Percentiles rank a stretch among this genome's conserved stretches.
Conservation (phyloP, 2,329 filamentous ascomycete genomes). For the Helminthosporium solani region DNA sequence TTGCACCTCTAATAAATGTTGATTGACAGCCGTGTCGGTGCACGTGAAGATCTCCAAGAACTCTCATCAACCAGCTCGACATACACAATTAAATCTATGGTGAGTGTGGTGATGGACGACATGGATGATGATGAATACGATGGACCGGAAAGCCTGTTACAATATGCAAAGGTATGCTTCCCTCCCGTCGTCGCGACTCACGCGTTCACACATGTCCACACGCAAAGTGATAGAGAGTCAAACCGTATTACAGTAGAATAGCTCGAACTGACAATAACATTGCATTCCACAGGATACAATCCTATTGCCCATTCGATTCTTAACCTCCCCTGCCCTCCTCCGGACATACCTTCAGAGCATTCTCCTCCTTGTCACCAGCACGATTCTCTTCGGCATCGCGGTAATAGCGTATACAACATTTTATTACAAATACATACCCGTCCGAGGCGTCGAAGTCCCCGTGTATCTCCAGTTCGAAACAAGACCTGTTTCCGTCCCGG, state of each 20-base stretch:
- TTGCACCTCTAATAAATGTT: too few relatives aligned
- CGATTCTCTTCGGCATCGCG: conserved; percentile 59
- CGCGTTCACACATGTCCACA: neutral
- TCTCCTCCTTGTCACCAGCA: conserved; percentile 55
- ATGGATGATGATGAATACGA: conserved; percentile 20
- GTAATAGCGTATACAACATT: conserved; percentile 64
- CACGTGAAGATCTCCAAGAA: too few relatives aligned
- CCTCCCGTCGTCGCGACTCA: neutral
- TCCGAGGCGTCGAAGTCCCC: conserved; percentile 61
- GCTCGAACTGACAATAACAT: too few relatives aligned
- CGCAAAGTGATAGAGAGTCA: too few relatives aligned
- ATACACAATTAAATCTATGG: too few relatives aligned
- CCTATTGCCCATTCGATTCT: conserved; percentile 55
- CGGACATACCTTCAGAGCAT: conserved; percentile 64
- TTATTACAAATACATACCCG: conserved; percentile 68
- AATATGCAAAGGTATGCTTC: neutral
- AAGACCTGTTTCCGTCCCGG: neutral
- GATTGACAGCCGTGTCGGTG: too few relatives aligned
- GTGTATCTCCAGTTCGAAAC: conserved; percentile 66
- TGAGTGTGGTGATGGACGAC: conserved; percentile 30
- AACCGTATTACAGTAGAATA: too few relatives aligned
- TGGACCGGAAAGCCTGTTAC: neutral
- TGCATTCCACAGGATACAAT: conserved; percentile 52
- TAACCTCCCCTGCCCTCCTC: conserved; percentile 62
- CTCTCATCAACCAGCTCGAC: too few relatives aligned